Percentiles rank a stretch among this genome's conserved stretches.
These are phyloP conservation scores for Panellus pusillus DNA, from an alignment of 768 basidiomycete genomes.

Conservation along the genomic window DNA sequence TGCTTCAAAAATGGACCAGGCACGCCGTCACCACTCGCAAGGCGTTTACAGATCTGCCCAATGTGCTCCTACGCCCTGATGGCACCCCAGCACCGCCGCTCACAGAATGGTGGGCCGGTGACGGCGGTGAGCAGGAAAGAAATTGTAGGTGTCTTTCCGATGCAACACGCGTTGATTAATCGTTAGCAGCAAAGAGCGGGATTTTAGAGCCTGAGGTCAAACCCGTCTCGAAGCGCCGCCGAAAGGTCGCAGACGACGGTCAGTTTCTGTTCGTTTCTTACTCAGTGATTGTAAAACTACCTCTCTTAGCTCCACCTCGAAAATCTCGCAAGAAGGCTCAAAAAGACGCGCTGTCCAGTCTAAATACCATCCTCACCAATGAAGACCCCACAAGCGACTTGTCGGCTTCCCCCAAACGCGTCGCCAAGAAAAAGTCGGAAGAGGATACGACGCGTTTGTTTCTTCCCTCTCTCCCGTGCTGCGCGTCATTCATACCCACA, in stretches of 20 bases:
- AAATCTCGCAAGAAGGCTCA: no score
- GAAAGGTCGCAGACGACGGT: not conserved
- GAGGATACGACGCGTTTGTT: conserved; percentile 12
- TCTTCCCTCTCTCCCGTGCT: not conserved
- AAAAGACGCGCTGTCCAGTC: no score
- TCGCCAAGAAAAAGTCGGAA: conserved; percentile 5
- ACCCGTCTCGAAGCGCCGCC: conserved; percentile 1
- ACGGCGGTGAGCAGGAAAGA: not conserved
- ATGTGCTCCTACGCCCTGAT: conserved; percentile 29
- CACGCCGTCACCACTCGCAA: conserved; percentile 36
- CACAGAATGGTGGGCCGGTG: conserved; percentile 27
- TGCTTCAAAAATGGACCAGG: not conserved
- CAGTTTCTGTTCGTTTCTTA: no score
- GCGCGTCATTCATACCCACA: not conserved
- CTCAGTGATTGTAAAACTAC: no score
- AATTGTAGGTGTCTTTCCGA: conserved; percentile 5
- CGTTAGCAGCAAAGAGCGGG: not conserved
- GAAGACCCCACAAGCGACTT: not conserved
- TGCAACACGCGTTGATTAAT: not conserved
- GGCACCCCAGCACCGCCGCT: conserved; percentile 32
- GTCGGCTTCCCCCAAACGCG: conserved; percentile 11
- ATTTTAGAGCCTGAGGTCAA: no score
- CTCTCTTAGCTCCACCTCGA: no score
- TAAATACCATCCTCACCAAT: no score
- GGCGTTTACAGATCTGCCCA: conserved; percentile 47